Evolutionary conservation across 148 eudicot genomes (phyloP).

Genomic region (Nyssa sinensis): DNA sequence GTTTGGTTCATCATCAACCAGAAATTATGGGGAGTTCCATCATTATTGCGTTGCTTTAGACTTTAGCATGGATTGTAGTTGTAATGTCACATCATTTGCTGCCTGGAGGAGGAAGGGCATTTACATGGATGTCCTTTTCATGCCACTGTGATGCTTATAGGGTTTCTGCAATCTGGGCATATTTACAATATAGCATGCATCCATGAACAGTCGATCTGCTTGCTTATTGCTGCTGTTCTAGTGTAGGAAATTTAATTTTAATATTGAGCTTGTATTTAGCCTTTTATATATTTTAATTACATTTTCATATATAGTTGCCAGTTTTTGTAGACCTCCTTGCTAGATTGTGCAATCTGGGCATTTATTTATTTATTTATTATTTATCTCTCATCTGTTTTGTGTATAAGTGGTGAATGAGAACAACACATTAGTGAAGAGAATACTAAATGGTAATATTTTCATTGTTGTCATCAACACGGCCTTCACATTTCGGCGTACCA

Average conservation of each 20-base stretch:
- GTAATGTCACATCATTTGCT: constrained; percentile 44
- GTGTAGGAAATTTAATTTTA: too few relatives aligned
- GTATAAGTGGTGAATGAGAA: too few relatives aligned
- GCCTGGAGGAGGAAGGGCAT: constrained; percentile 19
- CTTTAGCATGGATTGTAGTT: constrained; percentile 33
- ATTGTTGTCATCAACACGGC: not conserved
- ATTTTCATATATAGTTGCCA: not conserved
- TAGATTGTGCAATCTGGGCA: not conserved
- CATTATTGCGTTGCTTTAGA: constrained; percentile 22
- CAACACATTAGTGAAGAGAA: not conserved
- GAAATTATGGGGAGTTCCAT: constrained; percentile 29
- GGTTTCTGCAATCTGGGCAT: constrained; percentile 17
- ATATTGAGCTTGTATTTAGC: too few relatives aligned
- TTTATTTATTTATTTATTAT: not conserved
- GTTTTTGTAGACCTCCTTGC: not conserved
- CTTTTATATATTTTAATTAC: too few relatives aligned
- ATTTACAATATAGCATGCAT: too few relatives aligned
- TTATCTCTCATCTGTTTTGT: not conserved
- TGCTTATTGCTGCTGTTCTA: too few relatives aligned
- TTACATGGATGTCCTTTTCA: constrained; percentile 30
- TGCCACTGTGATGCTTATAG: constrained; percentile 2
- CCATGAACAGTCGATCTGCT: constrained; percentile 16
- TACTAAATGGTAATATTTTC: not conserved
- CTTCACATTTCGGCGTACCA: constrained; percentile 6
- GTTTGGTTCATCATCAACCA: constrained; percentile 31